Percentiles rank a stretch among this genome's conserved stretches.
These are phyloP conservation scores for Globisporangium uncinulatum DNA, from an alignment of 352 stramenopile genomes.

Conservation along the genomic window DNA sequence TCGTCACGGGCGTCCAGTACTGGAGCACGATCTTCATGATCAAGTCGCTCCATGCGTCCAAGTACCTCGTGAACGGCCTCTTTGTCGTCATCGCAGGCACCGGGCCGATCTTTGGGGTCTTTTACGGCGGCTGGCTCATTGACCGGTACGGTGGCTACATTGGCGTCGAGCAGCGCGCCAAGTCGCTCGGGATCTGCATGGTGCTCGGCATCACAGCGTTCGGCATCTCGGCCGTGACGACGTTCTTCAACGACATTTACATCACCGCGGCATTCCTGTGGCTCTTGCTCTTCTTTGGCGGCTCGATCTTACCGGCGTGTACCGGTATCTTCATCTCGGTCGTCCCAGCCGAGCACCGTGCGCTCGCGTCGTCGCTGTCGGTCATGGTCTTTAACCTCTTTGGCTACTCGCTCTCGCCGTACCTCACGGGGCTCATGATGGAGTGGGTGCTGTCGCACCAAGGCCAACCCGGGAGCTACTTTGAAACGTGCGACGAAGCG, in stretches of 20 bases:
- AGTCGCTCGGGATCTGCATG: conserved; percentile 74
- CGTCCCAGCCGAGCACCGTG: conserved; percentile 64
- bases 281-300: conserved; percentile 79
- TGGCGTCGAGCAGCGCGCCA: conserved; percentile 64
- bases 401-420: conserved; percentile 72
- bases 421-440: conserved; percentile 76
- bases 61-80: conserved; percentile 78
- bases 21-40: conserved; percentile 88
- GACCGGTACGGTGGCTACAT: conserved; percentile 77
- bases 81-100: conserved; percentile 80
- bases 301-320: conserved; percentile 72
- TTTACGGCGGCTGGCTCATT: conserved; percentile 77
- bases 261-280: conserved; percentile 69
- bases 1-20: conserved; percentile 83
- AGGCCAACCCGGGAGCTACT: conserved; percentile 53
- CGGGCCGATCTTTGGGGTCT: conserved; percentile 74
- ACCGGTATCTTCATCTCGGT: conserved; percentile 85
- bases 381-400: conserved; percentile 85
- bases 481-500: conserved; percentile 70
- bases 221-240: conserved; percentile 54
- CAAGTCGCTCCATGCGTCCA: conserved; percentile 76
- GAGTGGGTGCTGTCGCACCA: conserved; percentile 69
- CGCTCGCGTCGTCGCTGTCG: conserved; percentile 71
- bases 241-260: conserved; percentile 78
- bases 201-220: conserved; percentile 65